Evolutionary conservation across 176 grass and related monocot genomes (phyloP).

Genomic region (Musa troglodytarum): DNA sequence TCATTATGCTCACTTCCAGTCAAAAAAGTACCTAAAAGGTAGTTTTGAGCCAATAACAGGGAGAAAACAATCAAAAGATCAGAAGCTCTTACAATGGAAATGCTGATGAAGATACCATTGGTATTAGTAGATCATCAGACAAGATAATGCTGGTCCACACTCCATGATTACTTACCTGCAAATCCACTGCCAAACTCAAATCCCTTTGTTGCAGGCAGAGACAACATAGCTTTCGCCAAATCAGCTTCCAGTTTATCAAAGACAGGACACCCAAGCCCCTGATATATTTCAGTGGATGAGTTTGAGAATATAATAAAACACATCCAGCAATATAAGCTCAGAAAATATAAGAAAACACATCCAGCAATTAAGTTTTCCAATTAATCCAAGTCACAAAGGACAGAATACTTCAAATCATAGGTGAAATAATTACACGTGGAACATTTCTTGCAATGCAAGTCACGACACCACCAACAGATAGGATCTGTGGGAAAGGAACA

Average conservation of each 20-base stretch:
- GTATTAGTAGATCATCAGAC: too few species aligned
- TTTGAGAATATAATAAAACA: slow-evolving; percentile 5
- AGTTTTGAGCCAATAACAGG: slow-evolving; percentile 16
- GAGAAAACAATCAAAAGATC: not conserved
- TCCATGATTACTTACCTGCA: slow-evolving; percentile 38
- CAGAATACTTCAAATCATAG: not conserved
- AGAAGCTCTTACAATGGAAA: not conserved
- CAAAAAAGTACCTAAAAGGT: slow-evolving; percentile 58
- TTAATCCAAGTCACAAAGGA: not conserved
- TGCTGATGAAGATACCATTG: not conserved
- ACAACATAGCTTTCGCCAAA: slow-evolving; percentile 85
- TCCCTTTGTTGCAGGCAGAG: slow-evolving; percentile 97
- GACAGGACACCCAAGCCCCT: slow-evolving; percentile 90
- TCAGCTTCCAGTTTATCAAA: slow-evolving; percentile 99
- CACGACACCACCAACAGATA: slow-evolving; percentile 90
- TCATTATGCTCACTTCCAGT: slow-evolving; percentile 99
- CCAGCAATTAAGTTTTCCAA: not conserved
- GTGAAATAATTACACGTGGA: slow-evolving; percentile 63
- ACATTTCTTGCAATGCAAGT: slow-evolving; percentile 98
- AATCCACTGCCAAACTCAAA: slow-evolving; percentile 99
- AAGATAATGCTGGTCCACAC: not conserved
- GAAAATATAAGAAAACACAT: slow-evolving; percentile 1
- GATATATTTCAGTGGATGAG: slow-evolving; percentile 8
- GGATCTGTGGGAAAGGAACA: slow-evolving; percentile 32
- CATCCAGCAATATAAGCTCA: not conserved